These are phyloP conservation scores for Vitis hybrid DNA, from an alignment of 177 flowering plant species.

Conservation along the genomic window DNA sequence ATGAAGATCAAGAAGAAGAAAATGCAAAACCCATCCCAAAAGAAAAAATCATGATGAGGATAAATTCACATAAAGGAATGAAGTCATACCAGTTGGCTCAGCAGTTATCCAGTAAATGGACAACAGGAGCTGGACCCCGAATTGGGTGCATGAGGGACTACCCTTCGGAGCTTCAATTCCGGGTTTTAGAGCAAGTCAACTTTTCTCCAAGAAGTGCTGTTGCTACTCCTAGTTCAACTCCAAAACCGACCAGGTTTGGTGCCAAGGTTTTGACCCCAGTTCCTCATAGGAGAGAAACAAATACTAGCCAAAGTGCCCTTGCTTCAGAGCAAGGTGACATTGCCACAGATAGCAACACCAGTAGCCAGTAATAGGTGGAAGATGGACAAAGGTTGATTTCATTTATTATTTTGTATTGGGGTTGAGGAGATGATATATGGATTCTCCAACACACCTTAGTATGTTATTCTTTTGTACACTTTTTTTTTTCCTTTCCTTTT, in stretches of 20 bases:
- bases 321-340: constrained; percentile 8
- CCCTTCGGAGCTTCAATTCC: constrained; percentile 68
- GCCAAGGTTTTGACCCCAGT: constrained; percentile 23
- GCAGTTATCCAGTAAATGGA: constrained; percentile 75
- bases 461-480: neutral
- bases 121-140: constrained; percentile 93
- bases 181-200: constrained; percentile 65
- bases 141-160: constrained; percentile 93
- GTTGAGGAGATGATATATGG: constrained; percentile 9
- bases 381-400: constrained; percentile 7
- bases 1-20: constrained; percentile 44
- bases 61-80: constrained; percentile 70
- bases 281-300: constrained; percentile 21
- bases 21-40: constrained; percentile 43
- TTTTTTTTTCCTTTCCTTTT: neutral
- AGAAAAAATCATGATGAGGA: constrained; percentile 67
- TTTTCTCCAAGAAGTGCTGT: constrained; percentile 62
- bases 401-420: constrained; percentile 12
- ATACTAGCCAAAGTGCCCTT: constrained; percentile 17
- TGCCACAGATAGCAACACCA: constrained; percentile 14
- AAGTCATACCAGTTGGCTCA: constrained; percentile 75
- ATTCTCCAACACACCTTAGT: neutral
- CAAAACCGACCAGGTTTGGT: constrained; percentile 9
- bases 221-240: constrained; percentile 18
- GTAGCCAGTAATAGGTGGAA: neutral